Conservation (phyloP, 352 stramenopile genomes). For the Pythium phragmitis region DNA sequence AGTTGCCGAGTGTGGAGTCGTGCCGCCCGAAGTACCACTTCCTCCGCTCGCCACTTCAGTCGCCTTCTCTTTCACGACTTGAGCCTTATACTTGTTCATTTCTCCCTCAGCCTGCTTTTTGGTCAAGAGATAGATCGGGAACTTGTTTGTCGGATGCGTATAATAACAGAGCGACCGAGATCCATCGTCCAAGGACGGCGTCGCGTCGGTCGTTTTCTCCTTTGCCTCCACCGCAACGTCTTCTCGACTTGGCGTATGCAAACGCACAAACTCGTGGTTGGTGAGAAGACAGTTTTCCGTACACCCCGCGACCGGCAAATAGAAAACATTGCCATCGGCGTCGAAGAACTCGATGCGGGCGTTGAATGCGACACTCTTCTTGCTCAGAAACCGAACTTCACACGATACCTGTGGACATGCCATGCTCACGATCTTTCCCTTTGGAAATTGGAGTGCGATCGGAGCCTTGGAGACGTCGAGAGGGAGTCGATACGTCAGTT, state of each 20-base stretch:
- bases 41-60: not conserved
- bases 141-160: conserved; percentile 49
- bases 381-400: conserved; percentile 80
- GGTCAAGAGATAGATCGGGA: conserved; percentile 60
- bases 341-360: conserved; percentile 93
- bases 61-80: conserved; percentile 18
- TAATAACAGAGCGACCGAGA: conserved; percentile 24
- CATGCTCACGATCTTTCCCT: conserved; percentile 86
- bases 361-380: conserved; percentile 90
- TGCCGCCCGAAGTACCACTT: not conserved
- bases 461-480: conserved; percentile 77
- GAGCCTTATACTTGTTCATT: conserved; percentile 30
- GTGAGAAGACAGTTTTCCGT: conserved; percentile 93
- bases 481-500: conserved; percentile 81
- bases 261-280: conserved; percentile 83
- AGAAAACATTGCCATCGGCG: conserved; percentile 83
- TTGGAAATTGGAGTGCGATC: conserved; percentile 86
- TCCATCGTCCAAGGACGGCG: not conserved
- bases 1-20: not conserved
- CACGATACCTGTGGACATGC: conserved; percentile 78
- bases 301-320: conserved; percentile 80
- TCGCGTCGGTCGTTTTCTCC: not conserved
- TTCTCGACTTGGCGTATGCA: conserved; percentile 21
- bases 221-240: not conserved
- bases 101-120: conserved; percentile 44